phyloP scores from a whole-genome alignment of 2,329 filamentous ascomycete species.

The Emericellopsis cladophorae region DNA sequence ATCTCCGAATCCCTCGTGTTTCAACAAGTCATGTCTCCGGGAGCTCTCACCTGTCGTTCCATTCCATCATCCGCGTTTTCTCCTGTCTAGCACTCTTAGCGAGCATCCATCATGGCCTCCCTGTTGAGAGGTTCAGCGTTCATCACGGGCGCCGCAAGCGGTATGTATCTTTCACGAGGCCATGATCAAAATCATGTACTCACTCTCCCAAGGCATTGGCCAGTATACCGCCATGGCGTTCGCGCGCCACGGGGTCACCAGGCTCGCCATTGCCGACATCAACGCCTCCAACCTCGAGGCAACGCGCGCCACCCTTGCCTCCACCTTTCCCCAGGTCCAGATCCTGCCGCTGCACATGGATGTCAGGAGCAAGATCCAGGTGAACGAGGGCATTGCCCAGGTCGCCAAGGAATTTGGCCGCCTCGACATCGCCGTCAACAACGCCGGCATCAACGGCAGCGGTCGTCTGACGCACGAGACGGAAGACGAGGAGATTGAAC shows the following conservation, averaged over 20 bases:
- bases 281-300: constrained; percentile 18
- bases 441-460: constrained; percentile 35
- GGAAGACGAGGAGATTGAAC: constrained; percentile 32
- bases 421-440: constrained; percentile 42
- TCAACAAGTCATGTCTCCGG: too few relatives aligned
- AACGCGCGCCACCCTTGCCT: constrained; percentile 19
- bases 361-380: constrained; percentile 26
- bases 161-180: constrained; percentile 1
- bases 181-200: background rate
- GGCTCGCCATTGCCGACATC: constrained; percentile 32
- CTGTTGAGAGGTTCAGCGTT: constrained; percentile 4
- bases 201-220: constrained; percentile 30
- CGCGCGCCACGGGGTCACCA: constrained; percentile 31
- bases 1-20: too few relatives aligned
- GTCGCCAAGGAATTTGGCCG: constrained; percentile 33
- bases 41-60: too few relatives aligned
- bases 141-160: constrained; percentile 5
- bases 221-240: constrained; percentile 30
- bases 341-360: constrained; percentile 28
- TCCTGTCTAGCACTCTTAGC: too few relatives aligned
- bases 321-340: constrained; percentile 23
- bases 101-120: background rate
- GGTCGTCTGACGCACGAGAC: constrained; percentile 29
- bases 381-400: constrained; percentile 27
- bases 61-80: too few relatives aligned